phyloP scores from a whole-genome alignment of 1,139 yeast genomes.

The Taphrina communis region DNA sequence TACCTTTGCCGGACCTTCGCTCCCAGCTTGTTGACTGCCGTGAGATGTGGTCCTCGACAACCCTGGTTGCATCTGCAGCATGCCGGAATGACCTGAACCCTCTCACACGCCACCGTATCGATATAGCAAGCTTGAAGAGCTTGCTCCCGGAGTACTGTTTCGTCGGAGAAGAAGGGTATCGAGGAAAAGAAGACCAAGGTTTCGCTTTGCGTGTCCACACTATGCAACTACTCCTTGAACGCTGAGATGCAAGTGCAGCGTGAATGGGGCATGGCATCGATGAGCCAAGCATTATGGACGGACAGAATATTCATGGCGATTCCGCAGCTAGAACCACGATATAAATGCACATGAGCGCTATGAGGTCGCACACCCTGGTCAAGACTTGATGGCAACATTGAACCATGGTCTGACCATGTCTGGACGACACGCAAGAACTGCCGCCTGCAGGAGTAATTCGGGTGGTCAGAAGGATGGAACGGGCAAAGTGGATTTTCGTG shows the following conservation, averaged over 20 bases:
- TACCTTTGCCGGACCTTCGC: constrained; percentile 1
- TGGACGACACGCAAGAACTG: not conserved
- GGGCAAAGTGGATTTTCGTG: not conserved
- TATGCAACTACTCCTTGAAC: too few species aligned
- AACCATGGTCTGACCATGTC: not conserved
- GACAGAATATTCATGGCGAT: too few species aligned
- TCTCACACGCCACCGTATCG: not conserved
- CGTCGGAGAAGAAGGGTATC: not conserved
- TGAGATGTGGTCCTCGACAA: not conserved
- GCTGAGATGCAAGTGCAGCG: too few species aligned
- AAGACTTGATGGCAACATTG: too few species aligned
- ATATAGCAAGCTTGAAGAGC: not conserved
- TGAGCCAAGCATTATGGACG: too few species aligned
- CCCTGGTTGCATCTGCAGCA: not conserved
- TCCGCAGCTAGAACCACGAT: too few species aligned
- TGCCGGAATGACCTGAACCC: constrained; percentile 4
- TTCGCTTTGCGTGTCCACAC: too few species aligned
- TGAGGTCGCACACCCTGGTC: too few species aligned
- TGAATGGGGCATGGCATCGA: too few species aligned
- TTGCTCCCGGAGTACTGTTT: not conserved
- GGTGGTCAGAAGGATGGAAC: not conserved
- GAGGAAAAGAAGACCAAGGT: too few species aligned
- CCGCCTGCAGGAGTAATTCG: not conserved
- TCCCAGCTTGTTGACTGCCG: constrained; percentile 3
- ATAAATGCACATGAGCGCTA: too few species aligned